Conservation (phyloP, 108 stramenopile genomes). For the Pseudonitzschia multiseries region DNA sequence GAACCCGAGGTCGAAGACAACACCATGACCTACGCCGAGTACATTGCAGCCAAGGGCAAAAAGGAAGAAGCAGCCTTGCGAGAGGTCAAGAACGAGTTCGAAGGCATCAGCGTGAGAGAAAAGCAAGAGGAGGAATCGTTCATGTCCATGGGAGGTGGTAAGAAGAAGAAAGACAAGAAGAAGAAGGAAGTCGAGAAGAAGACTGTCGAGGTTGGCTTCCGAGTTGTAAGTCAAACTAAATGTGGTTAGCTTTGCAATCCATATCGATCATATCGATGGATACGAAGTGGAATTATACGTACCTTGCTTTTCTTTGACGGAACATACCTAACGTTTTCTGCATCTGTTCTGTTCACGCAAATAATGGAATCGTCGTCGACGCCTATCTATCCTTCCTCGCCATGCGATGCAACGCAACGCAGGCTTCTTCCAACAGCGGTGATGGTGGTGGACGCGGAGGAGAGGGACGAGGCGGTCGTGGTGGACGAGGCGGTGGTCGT, state of each 20-base stretch:
- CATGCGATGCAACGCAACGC: no score
- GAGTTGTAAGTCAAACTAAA: constrained; percentile 36
- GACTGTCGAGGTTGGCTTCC: constrained; percentile 74
- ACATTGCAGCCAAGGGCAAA: constrained; percentile 65
- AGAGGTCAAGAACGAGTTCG: constrained; percentile 73
- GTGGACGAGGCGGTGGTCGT: constrained; percentile 46
- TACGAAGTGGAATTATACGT: no score
- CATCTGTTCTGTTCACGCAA: no score
- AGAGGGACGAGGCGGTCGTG: constrained; percentile 33
- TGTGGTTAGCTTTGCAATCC: not conserved
- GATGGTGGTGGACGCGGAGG: constrained; percentile 43
- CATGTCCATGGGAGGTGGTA: constrained; percentile 80
- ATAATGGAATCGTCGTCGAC: no score
- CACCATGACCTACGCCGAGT: constrained; percentile 86
- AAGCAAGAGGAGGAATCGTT: constrained; percentile 64
- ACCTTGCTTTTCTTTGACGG: no score
- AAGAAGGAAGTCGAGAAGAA: constrained; percentile 61
- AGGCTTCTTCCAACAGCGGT: constrained; percentile 31
- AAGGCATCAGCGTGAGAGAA: constrained; percentile 34
- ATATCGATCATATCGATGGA: no score
- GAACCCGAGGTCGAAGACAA: constrained; percentile 63
- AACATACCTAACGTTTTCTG: no score
- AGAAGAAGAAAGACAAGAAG: constrained; percentile 58
- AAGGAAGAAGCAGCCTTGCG: constrained; percentile 47
- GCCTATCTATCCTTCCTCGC: no score